These are phyloP conservation scores for Globisporangium acanthophoron DNA, from an alignment of 352 stramenopile species.

Conservation along the genomic window DNA sequence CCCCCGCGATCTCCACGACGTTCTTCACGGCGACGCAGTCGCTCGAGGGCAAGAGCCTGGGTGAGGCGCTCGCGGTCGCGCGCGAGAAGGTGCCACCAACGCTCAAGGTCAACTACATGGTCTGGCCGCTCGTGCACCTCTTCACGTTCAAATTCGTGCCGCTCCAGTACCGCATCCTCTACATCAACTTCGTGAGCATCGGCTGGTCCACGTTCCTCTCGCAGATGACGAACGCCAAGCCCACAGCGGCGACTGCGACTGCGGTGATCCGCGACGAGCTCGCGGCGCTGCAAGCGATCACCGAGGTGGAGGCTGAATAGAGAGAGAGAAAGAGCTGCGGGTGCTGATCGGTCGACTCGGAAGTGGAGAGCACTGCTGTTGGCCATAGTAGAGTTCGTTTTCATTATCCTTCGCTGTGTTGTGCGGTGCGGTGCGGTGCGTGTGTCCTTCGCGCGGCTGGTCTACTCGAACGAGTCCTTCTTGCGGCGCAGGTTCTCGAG, in stretches of 20 bases:
- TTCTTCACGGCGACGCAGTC: slow-evolving; percentile 40
- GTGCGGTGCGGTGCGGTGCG: not conserved
- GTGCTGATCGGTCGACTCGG: too few species aligned
- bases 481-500: slow-evolving; percentile 70
- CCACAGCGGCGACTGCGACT: not conserved
- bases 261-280: not conserved
- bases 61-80: slow-evolving; percentile 27
- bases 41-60: slow-evolving; percentile 28
- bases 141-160: slow-evolving; percentile 44
- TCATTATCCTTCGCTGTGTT: not conserved
- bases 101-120: slow-evolving; percentile 35
- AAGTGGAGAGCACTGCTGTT: not conserved
- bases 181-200: slow-evolving; percentile 46
- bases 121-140: slow-evolving; percentile 44
- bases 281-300: not conserved
- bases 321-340: not conserved
- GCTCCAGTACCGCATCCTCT: slow-evolving; percentile 46
- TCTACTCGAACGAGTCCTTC: slow-evolving; percentile 71
- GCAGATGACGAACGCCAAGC: slow-evolving; percentile 30
- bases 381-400: not conserved
- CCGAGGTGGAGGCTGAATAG: not conserved
- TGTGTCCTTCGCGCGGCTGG: not conserved
- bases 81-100: slow-evolving; percentile 32
- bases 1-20: slow-evolving; percentile 27
- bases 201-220: slow-evolving; percentile 48